Conservation (phyloP, 768 basidiomycete genomes). For the Amyloporia xantha region DNA sequence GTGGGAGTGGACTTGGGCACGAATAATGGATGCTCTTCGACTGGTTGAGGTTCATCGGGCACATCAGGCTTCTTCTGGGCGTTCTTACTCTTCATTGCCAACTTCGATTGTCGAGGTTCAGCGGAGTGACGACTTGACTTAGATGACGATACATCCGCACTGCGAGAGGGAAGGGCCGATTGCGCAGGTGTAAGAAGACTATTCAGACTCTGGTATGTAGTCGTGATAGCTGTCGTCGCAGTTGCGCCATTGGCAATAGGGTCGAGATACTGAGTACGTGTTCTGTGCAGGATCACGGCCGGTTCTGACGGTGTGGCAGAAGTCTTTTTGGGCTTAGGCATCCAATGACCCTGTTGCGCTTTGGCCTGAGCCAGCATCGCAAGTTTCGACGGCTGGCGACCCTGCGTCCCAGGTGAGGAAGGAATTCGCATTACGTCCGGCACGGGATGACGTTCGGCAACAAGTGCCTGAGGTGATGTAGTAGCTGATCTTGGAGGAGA, state of each 20-base stretch:
- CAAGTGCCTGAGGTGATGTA: not conserved
- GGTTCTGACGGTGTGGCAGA: constrained; percentile 15
- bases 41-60: constrained; percentile 23
- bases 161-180: constrained; percentile 18
- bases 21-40: constrained; percentile 52
- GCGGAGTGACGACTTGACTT: not conserved
- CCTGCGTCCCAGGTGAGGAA: constrained; percentile 1
- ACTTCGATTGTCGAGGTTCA: constrained; percentile 54
- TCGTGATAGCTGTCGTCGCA: constrained; percentile 82
- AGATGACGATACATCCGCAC: constrained; percentile 8
- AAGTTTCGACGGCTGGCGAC: constrained; percentile 53
- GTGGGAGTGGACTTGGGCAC: constrained; percentile 42
- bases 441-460: not conserved
- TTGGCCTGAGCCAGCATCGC: constrained; percentile 67
- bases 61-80: constrained; percentile 39
- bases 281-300: constrained; percentile 31
- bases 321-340: constrained; percentile 20
- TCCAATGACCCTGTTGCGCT: constrained; percentile 25
- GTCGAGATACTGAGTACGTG: constrained; percentile 63
- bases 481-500: too few species aligned
- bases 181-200: constrained; percentile 37
- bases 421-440: not conserved
- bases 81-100: constrained; percentile 68
- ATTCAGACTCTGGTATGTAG: constrained; percentile 67
- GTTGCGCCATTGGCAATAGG: constrained; percentile 79